A percentile compares a stretch with the other conserved stretches of the same genome.
Conservation (phyloP, 148 eudicot genomes). For the Rhododendron ovatum region DNA sequence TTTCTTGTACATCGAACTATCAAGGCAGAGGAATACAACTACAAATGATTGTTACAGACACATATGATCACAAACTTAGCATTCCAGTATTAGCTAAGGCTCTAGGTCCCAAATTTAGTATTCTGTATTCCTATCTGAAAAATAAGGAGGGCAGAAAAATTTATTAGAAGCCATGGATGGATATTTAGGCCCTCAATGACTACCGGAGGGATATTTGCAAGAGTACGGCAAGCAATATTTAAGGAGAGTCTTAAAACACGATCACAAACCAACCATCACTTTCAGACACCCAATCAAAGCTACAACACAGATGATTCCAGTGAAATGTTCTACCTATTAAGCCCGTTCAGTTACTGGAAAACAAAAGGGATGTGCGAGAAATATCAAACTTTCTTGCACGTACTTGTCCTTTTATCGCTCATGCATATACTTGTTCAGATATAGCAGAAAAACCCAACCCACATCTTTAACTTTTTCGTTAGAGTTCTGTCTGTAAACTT, state of each 20-base stretch:
- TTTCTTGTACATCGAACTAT: too few relatives aligned
- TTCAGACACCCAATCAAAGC: too few relatives aligned
- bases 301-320: not conserved
- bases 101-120: not conserved
- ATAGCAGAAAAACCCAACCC: not conserved
- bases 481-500: too few relatives aligned
- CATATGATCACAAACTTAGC: not conserved
- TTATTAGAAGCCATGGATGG: not conserved
- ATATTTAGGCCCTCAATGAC: not conserved
- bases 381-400: not conserved
- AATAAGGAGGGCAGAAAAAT: too few relatives aligned
- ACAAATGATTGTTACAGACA: not conserved
- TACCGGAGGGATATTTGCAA: not conserved
- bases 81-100: not conserved
- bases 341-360: not conserved
- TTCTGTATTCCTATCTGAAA: too few relatives aligned
- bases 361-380: not conserved
- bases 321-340: not conserved
- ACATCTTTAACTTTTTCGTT: not conserved
- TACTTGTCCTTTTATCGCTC: too few relatives aligned
- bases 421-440: not conserved
- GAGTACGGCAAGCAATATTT: not conserved
- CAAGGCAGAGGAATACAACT: too few relatives aligned
- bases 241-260: too few relatives aligned
- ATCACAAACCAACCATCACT: too few relatives aligned